A percentile compares a stretch with the other conserved stretches of the same genome.
These are phyloP conservation scores for Pyrrhoderma lamaoense DNA, from an alignment of 1,284 basidiomycete genomes.

Conservation along the genomic window DNA sequence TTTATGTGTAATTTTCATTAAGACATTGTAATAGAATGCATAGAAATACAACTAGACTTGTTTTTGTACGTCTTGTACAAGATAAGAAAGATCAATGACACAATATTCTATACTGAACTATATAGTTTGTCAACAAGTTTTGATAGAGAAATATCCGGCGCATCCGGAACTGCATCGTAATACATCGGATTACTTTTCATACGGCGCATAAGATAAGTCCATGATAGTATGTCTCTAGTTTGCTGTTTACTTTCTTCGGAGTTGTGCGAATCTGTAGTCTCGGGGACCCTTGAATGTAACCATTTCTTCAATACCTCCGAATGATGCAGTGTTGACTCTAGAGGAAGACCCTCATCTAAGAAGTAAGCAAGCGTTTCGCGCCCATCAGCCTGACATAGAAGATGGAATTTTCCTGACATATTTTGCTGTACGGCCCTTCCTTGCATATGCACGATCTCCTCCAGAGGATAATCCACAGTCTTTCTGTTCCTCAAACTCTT, in stretches of 20 bases:
- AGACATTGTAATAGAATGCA: neutral
- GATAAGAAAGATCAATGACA: constrained; percentile 9
- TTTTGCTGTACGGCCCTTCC: constrained; percentile 69
- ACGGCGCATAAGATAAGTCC: constrained; percentile 74
- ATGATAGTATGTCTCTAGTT: constrained; percentile 69
- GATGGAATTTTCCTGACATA: constrained; percentile 61
- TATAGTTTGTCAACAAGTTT: constrained; percentile 61
- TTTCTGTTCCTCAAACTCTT: constrained; percentile 44
- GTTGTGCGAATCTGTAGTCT: constrained; percentile 29
- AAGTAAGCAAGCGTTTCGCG: constrained; percentile 75
- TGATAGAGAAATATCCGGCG: constrained; percentile 53
- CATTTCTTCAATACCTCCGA: constrained; percentile 44
- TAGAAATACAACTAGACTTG: neutral
- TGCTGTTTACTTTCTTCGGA: constrained; percentile 48
- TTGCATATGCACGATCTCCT: constrained; percentile 89
- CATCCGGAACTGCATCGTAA: constrained; percentile 53
- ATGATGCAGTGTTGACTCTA: constrained; percentile 76
- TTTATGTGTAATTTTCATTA: neutral
- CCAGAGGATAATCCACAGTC: constrained; percentile 70
- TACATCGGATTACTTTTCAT: constrained; percentile 79
- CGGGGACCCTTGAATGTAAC: constrained; percentile 38
- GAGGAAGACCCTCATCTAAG: constrained; percentile 78
- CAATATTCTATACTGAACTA: constrained; percentile 4
- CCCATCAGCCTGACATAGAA: constrained; percentile 85
- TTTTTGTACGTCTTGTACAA: neutral